phyloP scores from a whole-genome alignment of 2,329 filamentous ascomycete genomes.

The Juglanconis oblonga region DNA sequence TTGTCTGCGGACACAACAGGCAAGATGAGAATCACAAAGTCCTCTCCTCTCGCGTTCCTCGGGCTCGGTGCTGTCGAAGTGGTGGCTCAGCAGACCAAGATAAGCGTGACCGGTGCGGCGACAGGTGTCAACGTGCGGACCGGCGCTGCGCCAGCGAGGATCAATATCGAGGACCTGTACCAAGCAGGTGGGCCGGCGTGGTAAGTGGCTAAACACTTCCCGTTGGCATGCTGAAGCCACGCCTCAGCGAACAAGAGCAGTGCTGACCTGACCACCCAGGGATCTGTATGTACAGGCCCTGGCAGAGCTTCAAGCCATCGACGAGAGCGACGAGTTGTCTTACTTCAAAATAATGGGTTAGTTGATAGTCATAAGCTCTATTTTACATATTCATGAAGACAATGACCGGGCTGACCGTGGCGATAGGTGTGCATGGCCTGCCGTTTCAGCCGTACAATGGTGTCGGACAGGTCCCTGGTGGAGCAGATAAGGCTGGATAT shows the following conservation, averaged over 20 bases:
- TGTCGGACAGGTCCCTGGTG: constrained; percentile 32
- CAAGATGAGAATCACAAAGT: too few relatives aligned
- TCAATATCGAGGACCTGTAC: too few relatives aligned
- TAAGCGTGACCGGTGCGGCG: too few relatives aligned
- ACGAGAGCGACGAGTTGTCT: constrained; percentile 41
- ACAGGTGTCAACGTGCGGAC: too few relatives aligned
- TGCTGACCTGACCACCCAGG: constrained; percentile 27
- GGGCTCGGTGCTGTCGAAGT: too few relatives aligned
- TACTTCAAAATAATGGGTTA: constrained; percentile 50
- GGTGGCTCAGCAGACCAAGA: too few relatives aligned
- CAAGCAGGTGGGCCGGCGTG: too few relatives aligned
- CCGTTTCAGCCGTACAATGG: constrained; percentile 34
- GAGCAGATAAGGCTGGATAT: constrained; percentile 32
- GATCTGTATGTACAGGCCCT: constrained; percentile 49
- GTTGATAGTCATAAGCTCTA: too few relatives aligned
- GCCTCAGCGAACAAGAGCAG: not conserved
- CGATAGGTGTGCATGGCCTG: constrained; percentile 31
- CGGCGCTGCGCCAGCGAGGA: too few relatives aligned
- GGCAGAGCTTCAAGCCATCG: constrained; percentile 37
- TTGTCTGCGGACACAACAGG: too few relatives aligned
- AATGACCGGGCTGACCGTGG: constrained; percentile 7
- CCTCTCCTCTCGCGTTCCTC: too few relatives aligned
- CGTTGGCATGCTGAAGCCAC: not conserved
- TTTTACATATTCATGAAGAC: not conserved
- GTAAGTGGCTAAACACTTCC: not conserved